These are phyloP conservation scores for Buddleja alternifolia DNA, from an alignment of 257 asterid species.

Conservation along the genomic window DNA sequence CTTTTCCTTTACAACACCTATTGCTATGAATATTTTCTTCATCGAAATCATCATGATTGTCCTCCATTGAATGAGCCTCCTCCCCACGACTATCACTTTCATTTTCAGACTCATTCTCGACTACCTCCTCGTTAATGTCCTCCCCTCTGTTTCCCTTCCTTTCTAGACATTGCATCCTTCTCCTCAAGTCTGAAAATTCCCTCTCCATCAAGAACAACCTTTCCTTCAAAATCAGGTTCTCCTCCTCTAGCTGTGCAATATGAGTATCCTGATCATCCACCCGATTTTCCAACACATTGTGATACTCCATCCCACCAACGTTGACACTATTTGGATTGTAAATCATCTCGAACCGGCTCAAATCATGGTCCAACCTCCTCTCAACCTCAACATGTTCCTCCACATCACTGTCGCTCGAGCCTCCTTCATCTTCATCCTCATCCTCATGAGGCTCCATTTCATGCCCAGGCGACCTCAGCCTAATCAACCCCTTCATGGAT, in stretches of 20 bases:
- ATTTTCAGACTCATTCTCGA: conserved; percentile 53
- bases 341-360: conserved; percentile 67
- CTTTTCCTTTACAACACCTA: conserved; percentile 27
- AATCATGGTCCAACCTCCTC: conserved; percentile 56
- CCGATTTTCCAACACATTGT: conserved; percentile 44
- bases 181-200: conserved; percentile 51
- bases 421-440: conserved; percentile 51
- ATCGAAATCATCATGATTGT: conserved; percentile 43
- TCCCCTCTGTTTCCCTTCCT: conserved; percentile 31
- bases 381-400: conserved; percentile 63
- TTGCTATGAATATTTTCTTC: conserved; percentile 38
- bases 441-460: conserved; percentile 42
- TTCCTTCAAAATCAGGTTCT: conserved; percentile 57
- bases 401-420: conserved; percentile 49
- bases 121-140: conserved; percentile 38
- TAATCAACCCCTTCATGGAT: conserved; percentile 64
- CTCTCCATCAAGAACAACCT: conserved; percentile 51
- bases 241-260: conserved; percentile 57
- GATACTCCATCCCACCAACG: conserved; percentile 34
- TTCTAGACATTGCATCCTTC: conserved; percentile 44
- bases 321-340: conserved; percentile 38
- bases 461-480: conserved; percentile 51
- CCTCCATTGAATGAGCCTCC: conserved; percentile 50
- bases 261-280: conserved; percentile 56
- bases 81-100: conserved; percentile 61